Evolutionary conservation across 2,329 filamentous ascomycete genomes (phyloP).

Genomic region (Pseudomassariella vexata): DNA sequence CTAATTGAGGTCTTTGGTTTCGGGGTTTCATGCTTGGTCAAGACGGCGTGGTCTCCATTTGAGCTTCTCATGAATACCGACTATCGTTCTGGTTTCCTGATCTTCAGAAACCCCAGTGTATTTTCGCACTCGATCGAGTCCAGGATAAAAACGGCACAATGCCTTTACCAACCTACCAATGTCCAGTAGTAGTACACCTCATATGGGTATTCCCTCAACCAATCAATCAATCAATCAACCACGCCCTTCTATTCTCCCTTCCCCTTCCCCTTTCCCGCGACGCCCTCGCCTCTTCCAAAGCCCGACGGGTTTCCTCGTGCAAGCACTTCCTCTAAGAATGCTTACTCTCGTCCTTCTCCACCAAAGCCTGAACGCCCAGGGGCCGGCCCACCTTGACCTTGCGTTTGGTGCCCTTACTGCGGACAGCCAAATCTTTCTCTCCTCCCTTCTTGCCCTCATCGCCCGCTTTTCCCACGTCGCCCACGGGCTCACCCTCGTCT

Average conservation of each 20-base stretch:
- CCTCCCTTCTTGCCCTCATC: slow-evolving; percentile 12
- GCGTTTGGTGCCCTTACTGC: slow-evolving; percentile 56
- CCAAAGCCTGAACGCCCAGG: slow-evolving; percentile 72
- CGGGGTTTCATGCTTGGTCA: too few species aligned
- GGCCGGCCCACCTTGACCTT: slow-evolving; percentile 81
- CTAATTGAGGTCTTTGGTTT: too few species aligned
- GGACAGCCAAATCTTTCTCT: slow-evolving; percentile 12
- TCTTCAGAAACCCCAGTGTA: too few species aligned
- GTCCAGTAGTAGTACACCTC: too few species aligned
- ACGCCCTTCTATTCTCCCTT: background rate
- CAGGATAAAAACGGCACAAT: too few species aligned
- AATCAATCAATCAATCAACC: too few species aligned
- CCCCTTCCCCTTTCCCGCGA: background rate
- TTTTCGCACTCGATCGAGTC: too few species aligned
- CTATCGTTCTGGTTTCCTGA: too few species aligned
- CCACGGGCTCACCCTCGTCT: slow-evolving; percentile 66
- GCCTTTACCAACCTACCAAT: too few species aligned
- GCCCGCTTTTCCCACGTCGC: slow-evolving; percentile 55
- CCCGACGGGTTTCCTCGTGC: background rate
- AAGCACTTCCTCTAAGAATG: slow-evolving; percentile 22
- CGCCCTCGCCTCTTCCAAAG: background rate
- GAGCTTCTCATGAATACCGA: too few species aligned
- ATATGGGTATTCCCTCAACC: too few species aligned
- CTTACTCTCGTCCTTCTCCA: slow-evolving; percentile 63
- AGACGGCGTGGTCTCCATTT: too few species aligned